Percentiles rank a stretch among this genome's conserved stretches.
phyloP scores from a whole-genome alignment of 345 rosid species.

The Murraya koenigii region DNA sequence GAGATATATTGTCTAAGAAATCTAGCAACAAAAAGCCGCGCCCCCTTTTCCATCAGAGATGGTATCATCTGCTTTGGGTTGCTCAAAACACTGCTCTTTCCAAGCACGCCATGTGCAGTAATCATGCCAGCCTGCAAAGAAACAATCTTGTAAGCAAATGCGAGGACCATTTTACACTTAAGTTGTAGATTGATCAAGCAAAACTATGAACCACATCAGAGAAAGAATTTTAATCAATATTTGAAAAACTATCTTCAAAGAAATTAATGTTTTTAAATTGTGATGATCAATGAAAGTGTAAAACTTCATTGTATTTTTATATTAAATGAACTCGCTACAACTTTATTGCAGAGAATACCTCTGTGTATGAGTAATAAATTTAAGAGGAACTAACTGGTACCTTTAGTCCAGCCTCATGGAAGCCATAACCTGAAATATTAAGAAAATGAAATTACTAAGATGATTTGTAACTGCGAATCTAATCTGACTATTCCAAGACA shows the following conservation, averaged over 20 bases:
- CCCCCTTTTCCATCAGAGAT: constrained; percentile 66
- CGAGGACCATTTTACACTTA: too few species aligned
- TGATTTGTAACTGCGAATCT: not conserved
- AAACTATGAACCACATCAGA: not conserved
- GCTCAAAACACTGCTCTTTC: constrained; percentile 30
- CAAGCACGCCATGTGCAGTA: constrained; percentile 27
- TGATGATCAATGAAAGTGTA: not conserved
- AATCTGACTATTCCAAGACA: not conserved
- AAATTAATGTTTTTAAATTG: too few species aligned
- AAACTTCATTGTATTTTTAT: not conserved
- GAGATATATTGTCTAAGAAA: constrained; percentile 68
- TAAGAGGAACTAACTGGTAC: constrained; percentile 26
- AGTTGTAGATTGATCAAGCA: not conserved
- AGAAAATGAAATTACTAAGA: not conserved
- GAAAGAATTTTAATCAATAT: too few species aligned
- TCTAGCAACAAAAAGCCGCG: constrained; percentile 67
- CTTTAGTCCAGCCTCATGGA: constrained; percentile 95
- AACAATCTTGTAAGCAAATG: not conserved
- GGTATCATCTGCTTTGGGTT: constrained; percentile 85
- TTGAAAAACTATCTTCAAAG: not conserved
- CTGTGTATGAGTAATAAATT: not conserved
- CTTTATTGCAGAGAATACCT: not conserved
- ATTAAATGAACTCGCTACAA: too few species aligned
- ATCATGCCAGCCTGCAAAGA: constrained; percentile 64
- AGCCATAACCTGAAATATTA: constrained; percentile 76